Conservation (phyloP, 2,329 filamentous ascomycete genomes). For the Alternaria dauci region DNA sequence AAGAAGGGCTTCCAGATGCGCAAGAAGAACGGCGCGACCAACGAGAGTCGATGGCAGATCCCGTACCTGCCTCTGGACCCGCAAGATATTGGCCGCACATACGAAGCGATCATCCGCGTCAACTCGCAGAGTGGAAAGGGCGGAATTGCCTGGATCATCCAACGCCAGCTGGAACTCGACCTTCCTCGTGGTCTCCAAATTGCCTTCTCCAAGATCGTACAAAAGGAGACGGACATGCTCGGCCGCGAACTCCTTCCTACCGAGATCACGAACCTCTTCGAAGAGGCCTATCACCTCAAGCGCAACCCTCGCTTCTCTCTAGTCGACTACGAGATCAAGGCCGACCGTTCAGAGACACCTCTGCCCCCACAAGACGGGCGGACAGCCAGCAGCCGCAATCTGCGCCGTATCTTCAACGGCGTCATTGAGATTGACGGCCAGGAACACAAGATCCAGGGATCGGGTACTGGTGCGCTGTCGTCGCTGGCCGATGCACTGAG, state of each 20-base stretch:
- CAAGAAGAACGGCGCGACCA: slow-evolving; percentile 64
- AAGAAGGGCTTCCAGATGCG: slow-evolving; percentile 84
- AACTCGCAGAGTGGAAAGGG: slow-evolving; percentile 97
- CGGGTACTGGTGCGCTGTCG: slow-evolving; percentile 90
- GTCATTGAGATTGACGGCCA: slow-evolving; percentile 82
- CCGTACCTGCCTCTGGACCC: slow-evolving; percentile 95
- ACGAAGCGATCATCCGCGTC: slow-evolving; percentile 97
- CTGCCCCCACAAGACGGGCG: slow-evolving; percentile 72
- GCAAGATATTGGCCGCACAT: slow-evolving; percentile 92
- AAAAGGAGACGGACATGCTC: slow-evolving; percentile 78
- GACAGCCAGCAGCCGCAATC: slow-evolving; percentile 78
- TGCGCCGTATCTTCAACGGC: slow-evolving; percentile 84
- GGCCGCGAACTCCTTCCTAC: slow-evolving; percentile 83
- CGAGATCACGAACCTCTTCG: slow-evolving; percentile 89
- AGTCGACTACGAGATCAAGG: slow-evolving; percentile 89
- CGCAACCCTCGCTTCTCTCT: slow-evolving; percentile 85
- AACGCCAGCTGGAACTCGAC: slow-evolving; percentile 87
- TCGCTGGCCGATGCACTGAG: slow-evolving; percentile 83
- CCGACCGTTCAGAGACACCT: slow-evolving; percentile 81
- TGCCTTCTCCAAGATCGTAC: slow-evolving; percentile 87
- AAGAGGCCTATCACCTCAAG: slow-evolving; percentile 84
- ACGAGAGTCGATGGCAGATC: slow-evolving; percentile 79
- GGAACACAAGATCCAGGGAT: slow-evolving; percentile 80
- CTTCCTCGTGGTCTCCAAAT: slow-evolving; percentile 91
- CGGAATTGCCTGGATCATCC: slow-evolving; percentile 92